Percentiles rank a stretch among this genome's conserved stretches.
phyloP scores from a whole-genome alignment of 2,329 filamentous ascomycete species.

The Colletotrichum paranaense region DNA sequence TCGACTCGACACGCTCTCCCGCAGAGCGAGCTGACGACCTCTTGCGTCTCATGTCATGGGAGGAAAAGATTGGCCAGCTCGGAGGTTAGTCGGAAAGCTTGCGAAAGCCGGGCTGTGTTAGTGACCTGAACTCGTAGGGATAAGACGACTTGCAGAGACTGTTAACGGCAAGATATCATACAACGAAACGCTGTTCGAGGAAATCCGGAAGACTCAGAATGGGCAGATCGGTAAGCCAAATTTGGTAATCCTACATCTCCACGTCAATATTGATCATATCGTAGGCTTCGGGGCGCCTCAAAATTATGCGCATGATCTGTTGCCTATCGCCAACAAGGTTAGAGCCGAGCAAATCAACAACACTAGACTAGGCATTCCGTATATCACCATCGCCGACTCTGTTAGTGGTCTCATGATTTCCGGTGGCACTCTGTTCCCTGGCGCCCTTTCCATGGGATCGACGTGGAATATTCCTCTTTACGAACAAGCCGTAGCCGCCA shows the following conservation, averaged over 20 bases:
- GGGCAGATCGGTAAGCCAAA: conserved; percentile 22
- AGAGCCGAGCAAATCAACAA: conserved; percentile 38
- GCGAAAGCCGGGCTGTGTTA: no score
- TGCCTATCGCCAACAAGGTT: conserved; percentile 42
- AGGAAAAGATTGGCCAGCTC: conserved; percentile 28
- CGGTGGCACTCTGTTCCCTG: conserved; percentile 46
- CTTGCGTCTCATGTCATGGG: conserved; percentile 29
- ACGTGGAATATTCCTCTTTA: conserved; percentile 46
- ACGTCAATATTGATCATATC: not conserved
- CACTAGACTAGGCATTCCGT: conserved; percentile 39
- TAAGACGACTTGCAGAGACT: conserved; percentile 22
- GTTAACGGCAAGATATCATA: not conserved
- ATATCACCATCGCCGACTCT: conserved; percentile 42
- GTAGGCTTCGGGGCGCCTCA: conserved; percentile 43
- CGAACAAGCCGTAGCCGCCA: conserved; percentile 40
- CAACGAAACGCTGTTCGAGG: conserved; percentile 27
- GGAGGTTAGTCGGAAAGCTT: conserved; percentile 1
- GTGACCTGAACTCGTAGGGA: not conserved
- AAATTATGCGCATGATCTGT: conserved; percentile 43
- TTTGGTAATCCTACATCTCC: no score
- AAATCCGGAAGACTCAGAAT: conserved; percentile 23
- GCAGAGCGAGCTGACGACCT: conserved; percentile 26
- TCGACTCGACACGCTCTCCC: conserved; percentile 1
- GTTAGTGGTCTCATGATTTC: conserved; percentile 45
- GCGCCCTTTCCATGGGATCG: conserved; percentile 43